Evolutionary conservation across 805 yeast genomes (phyloP), one percentile per base, ranked within the genome.

Genomic region (Kodamaea leandrae): DNA sequence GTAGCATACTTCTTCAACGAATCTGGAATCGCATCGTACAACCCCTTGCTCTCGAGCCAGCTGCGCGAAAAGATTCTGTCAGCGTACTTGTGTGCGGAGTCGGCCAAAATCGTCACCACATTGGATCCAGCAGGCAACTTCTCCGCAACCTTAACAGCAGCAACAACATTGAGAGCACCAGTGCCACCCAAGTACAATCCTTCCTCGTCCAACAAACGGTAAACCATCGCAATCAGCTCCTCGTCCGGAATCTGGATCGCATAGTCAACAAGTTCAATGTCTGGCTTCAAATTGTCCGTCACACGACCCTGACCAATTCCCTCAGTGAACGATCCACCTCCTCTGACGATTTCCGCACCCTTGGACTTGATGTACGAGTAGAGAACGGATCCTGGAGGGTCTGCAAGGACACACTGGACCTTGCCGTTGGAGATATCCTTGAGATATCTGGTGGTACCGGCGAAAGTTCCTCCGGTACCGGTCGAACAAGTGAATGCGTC

Each of bases 271-370:
- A 82, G 60, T 6, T 73, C 82, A 20, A 88, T 66, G 47, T 87
- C 96, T 32, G 79, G 84, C 13, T 71, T 71, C 61, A 90, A 72
- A 61, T 90, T 90, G 48, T 77, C 83, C 4, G 96, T 90, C 53
- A 90, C 83, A 53, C 97, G 76, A 35, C 96, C 96, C 65, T 90
- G 97, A 20, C 97, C 97, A 65, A 90, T 88, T 23, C 97, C 97
- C 66, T 90, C 97, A 20, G 96, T 90, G 62, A 90, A 88, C 0
- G 95, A 84, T 3, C 87, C 78, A 21, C 97, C 97, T 1, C 76
- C 72, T 54, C 89, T 77, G 32, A 79, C 87, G 42, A 83, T 64
- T 8, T 76, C 72, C 57, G 82, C 68, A 23, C 91, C 91, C 21
- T 30, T 30, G 13, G 80, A 78, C 4, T 85, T 71, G 45, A 90